Conservation (phyloP, 495 filamentous ascomycete genomes). For the Friedmanniomyces endolithicus region DNA sequence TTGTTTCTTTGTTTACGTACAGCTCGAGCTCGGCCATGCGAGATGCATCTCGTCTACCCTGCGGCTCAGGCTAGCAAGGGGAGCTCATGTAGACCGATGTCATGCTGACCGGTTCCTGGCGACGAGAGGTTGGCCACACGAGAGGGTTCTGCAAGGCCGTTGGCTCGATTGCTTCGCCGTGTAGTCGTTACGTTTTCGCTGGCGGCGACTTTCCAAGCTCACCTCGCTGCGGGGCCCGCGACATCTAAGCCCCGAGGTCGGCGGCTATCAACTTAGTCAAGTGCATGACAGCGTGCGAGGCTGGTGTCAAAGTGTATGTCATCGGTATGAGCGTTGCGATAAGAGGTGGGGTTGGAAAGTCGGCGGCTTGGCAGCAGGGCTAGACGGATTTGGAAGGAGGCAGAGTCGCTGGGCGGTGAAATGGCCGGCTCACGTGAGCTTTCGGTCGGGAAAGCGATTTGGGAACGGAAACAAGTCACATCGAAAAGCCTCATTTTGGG, state of each 20-base stretch:
- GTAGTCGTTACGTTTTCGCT: background rate
- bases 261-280: background rate
- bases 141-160: background rate
- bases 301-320: background rate
- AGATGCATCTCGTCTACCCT: background rate
- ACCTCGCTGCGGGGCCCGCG: background rate
- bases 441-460: too few species aligned
- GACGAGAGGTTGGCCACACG: background rate
- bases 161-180: background rate
- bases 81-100: slow-evolving; percentile 1
- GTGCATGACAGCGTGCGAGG: background rate
- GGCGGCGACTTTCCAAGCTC: background rate
- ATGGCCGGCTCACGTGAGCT: too few species aligned
- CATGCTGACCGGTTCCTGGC: slow-evolving; percentile 8
- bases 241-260: background rate
- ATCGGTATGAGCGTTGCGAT: background rate
- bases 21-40: background rate
- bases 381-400: background rate
- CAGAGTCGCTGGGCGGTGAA: background rate
- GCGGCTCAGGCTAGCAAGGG: background rate
- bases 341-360: slow-evolving; percentile 4
- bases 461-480: too few species aligned
- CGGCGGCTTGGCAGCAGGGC: background rate
- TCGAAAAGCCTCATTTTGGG: too few species aligned
- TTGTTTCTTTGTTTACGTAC: slow-evolving; percentile 11